Percentiles rank a stretch among this genome's conserved stretches.
These are phyloP conservation scores for Odonthalia washingtoniensis DNA, from an alignment of 31 red algal species.

Conservation along the genomic window DNA sequence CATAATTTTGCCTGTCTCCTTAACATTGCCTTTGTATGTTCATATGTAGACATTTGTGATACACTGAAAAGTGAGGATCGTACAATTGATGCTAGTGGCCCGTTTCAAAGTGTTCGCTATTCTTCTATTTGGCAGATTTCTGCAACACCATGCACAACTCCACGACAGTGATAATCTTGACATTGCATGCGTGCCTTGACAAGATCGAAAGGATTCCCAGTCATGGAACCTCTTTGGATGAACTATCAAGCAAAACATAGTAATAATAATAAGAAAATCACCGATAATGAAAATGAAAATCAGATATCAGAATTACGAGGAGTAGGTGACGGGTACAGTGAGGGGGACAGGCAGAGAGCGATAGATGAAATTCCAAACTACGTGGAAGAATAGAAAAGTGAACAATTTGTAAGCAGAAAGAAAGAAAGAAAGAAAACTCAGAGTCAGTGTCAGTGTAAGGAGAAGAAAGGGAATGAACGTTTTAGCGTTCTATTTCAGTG, in stretches of 20 bases:
- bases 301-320: too few relatives aligned
- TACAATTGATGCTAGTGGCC: too few relatives aligned
- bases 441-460: too few relatives aligned
- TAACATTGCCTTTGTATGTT: constrained; percentile 63
- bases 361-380: too few relatives aligned
- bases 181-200: constrained; percentile 95
- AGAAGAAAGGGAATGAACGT: too few relatives aligned
- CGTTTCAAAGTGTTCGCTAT: constrained; percentile 70
- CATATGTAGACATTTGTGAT: constrained; percentile 87
- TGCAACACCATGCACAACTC: constrained; percentile 67
- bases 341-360: too few relatives aligned
- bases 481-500: too few relatives aligned
- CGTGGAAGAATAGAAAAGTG: too few relatives aligned
- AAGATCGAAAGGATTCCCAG: constrained; percentile 86
- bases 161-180: constrained; percentile 60
- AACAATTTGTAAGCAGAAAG: too few relatives aligned
- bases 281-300: background rate
- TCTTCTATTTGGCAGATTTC: constrained; percentile 64
- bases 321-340: too few relatives aligned
- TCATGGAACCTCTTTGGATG: background rate
- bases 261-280: background rate
- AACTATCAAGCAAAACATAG: background rate
- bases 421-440: too few relatives aligned
- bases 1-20: constrained; percentile 54
- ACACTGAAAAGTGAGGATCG: too few relatives aligned